Base-by-base conservation (phyloP, 2,329 filamentous ascomycete genomes). In the Calonectria pseudoturangicola region DNA sequence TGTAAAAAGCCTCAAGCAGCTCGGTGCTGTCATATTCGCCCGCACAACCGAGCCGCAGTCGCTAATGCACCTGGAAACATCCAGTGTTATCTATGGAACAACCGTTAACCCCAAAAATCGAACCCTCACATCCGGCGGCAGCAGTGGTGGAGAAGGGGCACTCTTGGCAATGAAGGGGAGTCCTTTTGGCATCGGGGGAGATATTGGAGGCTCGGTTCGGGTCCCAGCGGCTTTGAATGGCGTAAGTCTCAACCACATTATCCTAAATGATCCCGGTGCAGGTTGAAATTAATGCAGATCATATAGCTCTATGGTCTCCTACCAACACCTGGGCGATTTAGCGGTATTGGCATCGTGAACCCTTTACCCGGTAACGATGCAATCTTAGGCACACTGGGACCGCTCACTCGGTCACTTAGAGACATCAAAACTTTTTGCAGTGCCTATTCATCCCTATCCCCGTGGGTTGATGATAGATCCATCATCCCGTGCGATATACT, bases 131-230 rank as follows among this genome's bases (percentile, higher is more conserved):
- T 28, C 36, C 7, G 47, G 47, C 4, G 64, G 64, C 16, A 54
- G 47, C n/a, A 56, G 28, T 21, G 28, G 28, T 3, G 64, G 64
- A 10, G 64, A 66, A n/a, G 64, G 47, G 3, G 64, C 64, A 21
- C 25, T 66, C 8, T n/a, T 66, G 47, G 64, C 25, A 3, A 27
- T 66, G 18, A 39, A 47, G 16, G 64, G 47, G 2, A 33, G 30
- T 4, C 47, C 33, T 25, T 33, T 66, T 39, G 64, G 64, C 4
- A 33, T 66, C 27, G 64, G 64, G 2, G 47, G 41, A 25, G 64
- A 66, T n/a, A 66, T 66, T 56, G 64, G 64, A 21, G 64, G 64
- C 12, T 66, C 64, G 12, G 43, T 66, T 30, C 47, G 64, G 2
- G 50, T 33, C 7, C 50, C 50, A 18, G 50, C 50, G 18, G 50